Evolutionary conservation across 192 early-diverging fungal genomes (phyloP), one percentile per base, ranked within the genome.

Genomic region (Coemansia sp.): DNA sequence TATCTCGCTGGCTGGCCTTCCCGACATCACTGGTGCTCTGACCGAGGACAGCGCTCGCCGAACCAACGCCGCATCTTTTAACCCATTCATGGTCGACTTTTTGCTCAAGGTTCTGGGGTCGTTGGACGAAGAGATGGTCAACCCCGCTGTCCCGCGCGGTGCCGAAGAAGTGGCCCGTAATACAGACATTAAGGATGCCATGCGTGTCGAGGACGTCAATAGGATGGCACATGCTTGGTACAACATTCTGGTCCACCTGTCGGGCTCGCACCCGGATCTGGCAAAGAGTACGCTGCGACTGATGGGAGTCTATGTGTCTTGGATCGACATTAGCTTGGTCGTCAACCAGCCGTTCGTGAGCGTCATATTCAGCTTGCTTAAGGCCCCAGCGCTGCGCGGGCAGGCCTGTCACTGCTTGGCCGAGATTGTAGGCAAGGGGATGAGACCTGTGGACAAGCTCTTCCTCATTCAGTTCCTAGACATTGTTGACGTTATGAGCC

Each of bases 291-390:
- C 85, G 10, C 78, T 98, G 50, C 87, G 84, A 26, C 84, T 92
- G 48, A 87, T 95, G 64, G 94, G 92, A 38, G 83, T 85, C 34
- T 98, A 96, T 85, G 90, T 95, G n/a, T 88, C 91, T 16, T 98
- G 96, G 96, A 92, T 97, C 59, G 94, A 97, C 68, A 95, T 97
- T 45, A 91, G 88, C 21, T 85, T 97, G 25, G 86, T 98, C 57
- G 90, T 93, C 52, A 93, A 93, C 74, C 85, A 92, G 71, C 75
- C 82, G 52, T 93, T 95, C 43, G 89, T 96, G 63, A 72, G 83
- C 6, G 69, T 88, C 3, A 75, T 98, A 50, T 92, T 92, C 74
- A 87, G 86, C 37, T 86, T 94, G 43, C 74, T 98, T 20, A 66
- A 76, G 38, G 65, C 84, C 0, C 73, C 77, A 11, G 77, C 77